Conservation (phyloP, 169 alveolate genomes). For the Plasmodium cynomolgi region DNA sequence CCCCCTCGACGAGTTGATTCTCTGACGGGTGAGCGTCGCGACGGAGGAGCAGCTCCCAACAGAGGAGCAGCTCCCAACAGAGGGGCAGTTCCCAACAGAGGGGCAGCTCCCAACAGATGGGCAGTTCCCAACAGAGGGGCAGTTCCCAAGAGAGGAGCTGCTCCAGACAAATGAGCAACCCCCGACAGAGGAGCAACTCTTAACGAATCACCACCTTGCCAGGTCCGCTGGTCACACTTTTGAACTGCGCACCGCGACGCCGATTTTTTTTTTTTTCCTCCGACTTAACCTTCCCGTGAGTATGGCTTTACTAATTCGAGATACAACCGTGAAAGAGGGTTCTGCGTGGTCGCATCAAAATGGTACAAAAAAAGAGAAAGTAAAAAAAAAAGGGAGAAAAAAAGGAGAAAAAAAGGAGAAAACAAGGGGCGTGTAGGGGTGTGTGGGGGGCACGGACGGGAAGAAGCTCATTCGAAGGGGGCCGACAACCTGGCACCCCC, state of each 20-base stretch:
- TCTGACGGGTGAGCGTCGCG: neutral
- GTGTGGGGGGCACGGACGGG: neutral
- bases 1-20: slow-evolving; percentile 68
- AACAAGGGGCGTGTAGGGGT: neutral
- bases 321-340: neutral
- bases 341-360: neutral
- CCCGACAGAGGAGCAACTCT: too few species aligned
- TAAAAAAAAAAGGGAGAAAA: neutral
- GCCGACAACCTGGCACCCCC: neutral
- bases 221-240: neutral
- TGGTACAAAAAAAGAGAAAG: neutral
- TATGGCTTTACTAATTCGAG: neutral
- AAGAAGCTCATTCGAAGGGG: neutral
- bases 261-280: neutral
- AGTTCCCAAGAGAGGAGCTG: neutral
- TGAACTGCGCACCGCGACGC: neutral
- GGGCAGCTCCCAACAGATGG: neutral
- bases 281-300: neutral
- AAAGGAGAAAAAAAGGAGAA: neutral
- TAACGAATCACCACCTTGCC: neutral
- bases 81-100: neutral
- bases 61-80: neutral
- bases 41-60: neutral
- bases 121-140: neutral
- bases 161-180: neutral